These are phyloP conservation scores for Drechslerella dactyloides DNA, from an alignment of 2,329 filamentous ascomycete genomes.

Conservation along the genomic window DNA sequence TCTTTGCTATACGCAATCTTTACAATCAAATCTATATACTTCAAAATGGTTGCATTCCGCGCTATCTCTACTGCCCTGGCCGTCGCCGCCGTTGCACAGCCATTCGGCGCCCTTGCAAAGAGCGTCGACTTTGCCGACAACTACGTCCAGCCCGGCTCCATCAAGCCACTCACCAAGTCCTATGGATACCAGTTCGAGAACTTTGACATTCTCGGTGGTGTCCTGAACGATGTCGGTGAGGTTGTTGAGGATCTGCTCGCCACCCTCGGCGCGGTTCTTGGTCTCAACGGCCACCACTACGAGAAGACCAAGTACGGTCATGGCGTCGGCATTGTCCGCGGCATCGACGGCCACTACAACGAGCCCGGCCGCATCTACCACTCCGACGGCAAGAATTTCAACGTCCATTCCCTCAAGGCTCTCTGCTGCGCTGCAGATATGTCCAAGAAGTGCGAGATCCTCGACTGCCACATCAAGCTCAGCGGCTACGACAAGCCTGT, in stretches of 20 bases:
- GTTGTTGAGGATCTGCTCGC: slow-evolving; percentile 32
- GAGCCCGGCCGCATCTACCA: slow-evolving; percentile 37
- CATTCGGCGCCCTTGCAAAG: slow-evolving; percentile 21
- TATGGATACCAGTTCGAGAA: slow-evolving; percentile 37
- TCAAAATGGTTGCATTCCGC: slow-evolving; percentile 49
- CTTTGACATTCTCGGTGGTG: slow-evolving; percentile 37
- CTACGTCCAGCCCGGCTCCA: slow-evolving; percentile 29
- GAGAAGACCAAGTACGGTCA: slow-evolving; percentile 22
- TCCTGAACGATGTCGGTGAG: slow-evolving; percentile 28
- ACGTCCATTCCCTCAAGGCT: slow-evolving; percentile 29
- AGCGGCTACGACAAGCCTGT: slow-evolving; percentile 37
- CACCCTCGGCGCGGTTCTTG: slow-evolving; percentile 17
- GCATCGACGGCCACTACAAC: slow-evolving; percentile 19
- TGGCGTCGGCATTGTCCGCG: slow-evolving; percentile 30
- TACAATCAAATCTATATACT: slow-evolving; percentile 38
- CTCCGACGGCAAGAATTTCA: slow-evolving; percentile 31
- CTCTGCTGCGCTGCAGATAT: slow-evolving; percentile 43
- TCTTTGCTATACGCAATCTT: slow-evolving; percentile 20
- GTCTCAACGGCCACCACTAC: slow-evolving; percentile 14
- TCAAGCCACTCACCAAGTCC: slow-evolving; percentile 34
- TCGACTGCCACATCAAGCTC: slow-evolving; percentile 43
- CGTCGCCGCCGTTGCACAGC: slow-evolving; percentile 22
- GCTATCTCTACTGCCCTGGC: slow-evolving; percentile 43
- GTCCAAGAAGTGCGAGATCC: slow-evolving; percentile 24
- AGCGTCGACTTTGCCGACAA: slow-evolving; percentile 45